These are phyloP conservation scores for Schizosaccharomyces octosporus DNA, from an alignment of 805 yeast species.

Conservation along the genomic window DNA sequence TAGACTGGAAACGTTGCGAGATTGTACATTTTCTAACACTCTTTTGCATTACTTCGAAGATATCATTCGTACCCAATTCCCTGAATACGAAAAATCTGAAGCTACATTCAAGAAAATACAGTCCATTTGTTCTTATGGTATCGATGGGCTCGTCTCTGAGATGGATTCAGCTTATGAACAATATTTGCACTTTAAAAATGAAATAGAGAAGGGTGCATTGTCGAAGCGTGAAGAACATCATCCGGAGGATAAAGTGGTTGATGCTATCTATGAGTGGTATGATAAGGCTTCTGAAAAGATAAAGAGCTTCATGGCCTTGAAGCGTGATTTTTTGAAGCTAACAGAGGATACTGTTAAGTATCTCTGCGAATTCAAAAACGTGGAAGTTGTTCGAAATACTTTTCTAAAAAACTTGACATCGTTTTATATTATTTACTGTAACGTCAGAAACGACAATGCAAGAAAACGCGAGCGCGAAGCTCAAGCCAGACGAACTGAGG, in stretches of 20 bases:
- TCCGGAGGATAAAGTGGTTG: slow-evolving; percentile 52
- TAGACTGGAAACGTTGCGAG: slow-evolving; percentile 71
- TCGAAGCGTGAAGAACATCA: slow-evolving; percentile 60
- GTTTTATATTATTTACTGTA: neutral
- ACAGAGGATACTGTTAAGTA: neutral
- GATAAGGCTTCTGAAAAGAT: slow-evolving; percentile 56
- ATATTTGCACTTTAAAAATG: slow-evolving; percentile 26
- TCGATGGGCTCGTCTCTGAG: neutral
- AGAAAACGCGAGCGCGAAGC: too few species aligned
- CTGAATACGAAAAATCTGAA: slow-evolving; percentile 37
- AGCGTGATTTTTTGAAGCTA: neutral
- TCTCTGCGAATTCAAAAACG: neutral
- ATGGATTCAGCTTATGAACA: neutral
- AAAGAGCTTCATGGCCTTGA: neutral
- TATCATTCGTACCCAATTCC: slow-evolving; percentile 60
- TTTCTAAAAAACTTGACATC: neutral
- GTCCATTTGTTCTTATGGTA: neutral
- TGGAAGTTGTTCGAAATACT: neutral
- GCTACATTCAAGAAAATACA: neutral
- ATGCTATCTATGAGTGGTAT: slow-evolving; percentile 35
- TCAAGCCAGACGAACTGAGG: too few species aligned
- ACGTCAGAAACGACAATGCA: neutral
- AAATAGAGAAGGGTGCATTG: slow-evolving; percentile 61
- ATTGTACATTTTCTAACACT: slow-evolving; percentile 63
- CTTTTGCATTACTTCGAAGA: slow-evolving; percentile 82